Base-by-base conservation (phyloP, 768 basidiomycete genomes). In the Tricholoma bakamatsutake region DNA sequence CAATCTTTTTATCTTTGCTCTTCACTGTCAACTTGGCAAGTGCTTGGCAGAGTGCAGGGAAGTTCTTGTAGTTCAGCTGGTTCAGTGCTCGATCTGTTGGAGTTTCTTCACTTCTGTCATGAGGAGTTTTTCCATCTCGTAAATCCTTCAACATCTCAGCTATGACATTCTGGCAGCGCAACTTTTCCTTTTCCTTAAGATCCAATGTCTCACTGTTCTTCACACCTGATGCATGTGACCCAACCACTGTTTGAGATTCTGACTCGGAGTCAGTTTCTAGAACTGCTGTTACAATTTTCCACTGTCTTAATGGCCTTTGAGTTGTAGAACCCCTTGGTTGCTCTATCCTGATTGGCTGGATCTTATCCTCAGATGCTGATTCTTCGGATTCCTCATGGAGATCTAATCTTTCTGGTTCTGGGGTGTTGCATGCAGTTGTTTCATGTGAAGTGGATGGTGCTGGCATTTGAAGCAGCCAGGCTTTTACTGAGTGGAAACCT, bases 1-100 rank as follows among this genome's bases (percentile, higher is more conserved):
- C 67, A 24, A 71, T 30, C 33, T 63, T 62, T 52, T 69, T 70
- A 28, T 71, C 61, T 40, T 68, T 66, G 33, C 54, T 57, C 15
- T 64, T 58, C 2, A 67, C 5, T 21, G 53, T 59, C 2, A 70
- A 54, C 45, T 43, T 24, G 21, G n/a, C 21, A 24, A 24, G 2
- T 24, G 21, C 21, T 24, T 3, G 3, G 21, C 21, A 24, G 1
- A 24, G 21, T 24, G 21, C 21, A 24, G 21, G 21, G 21, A 24
- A 24, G 21, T 24, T 24, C 3, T 40, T 42, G 40, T 42, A 21
- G 4, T 21, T 42, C 18, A 42, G 8, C 8, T 42, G 40, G 8
- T 21, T 42, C 18, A 24, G 21, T 24, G 21, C 21, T 24, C 3
- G 21, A 24, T 24, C 21, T 24, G 21, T 24, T 24, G 21, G 8